phyloP scores from a whole-genome alignment of 208 protist species.

The Trichomonas tenax region DNA sequence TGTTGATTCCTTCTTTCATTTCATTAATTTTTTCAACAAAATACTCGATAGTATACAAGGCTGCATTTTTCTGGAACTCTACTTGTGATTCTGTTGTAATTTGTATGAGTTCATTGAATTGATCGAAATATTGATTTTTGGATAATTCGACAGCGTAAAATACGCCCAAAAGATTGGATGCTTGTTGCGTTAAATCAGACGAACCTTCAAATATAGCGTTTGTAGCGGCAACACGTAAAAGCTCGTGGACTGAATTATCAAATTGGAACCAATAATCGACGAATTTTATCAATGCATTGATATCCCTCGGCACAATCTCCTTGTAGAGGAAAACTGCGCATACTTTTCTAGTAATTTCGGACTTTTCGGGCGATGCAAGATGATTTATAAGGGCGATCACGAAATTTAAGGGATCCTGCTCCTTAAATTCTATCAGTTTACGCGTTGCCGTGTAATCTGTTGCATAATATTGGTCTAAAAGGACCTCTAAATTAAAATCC shows the following conservation, averaged over 20 bases:
- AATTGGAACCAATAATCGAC: background rate
- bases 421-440: background rate
- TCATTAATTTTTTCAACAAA: background rate
- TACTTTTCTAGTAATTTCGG: background rate
- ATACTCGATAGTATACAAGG: background rate
- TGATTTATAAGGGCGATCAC: background rate
- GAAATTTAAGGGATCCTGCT: background rate
- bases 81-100: background rate
- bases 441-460: background rate
- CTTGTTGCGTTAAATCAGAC: background rate
- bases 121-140: background rate
- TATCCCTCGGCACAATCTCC: background rate
- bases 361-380: background rate
- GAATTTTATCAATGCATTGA: background rate
- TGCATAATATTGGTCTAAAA: background rate
- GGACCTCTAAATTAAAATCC: background rate
- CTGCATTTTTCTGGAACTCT: background rate
- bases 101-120: background rate
- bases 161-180: background rate
- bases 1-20: background rate
- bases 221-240: background rate
- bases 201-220: background rate
- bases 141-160: constrained; percentile 1
- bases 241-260: background rate
- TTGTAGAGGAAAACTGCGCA: background rate